Percentiles rank a stretch among this genome's conserved stretches.
Conservation (phyloP, 1,139 yeast species). For the Tardiomyces digboiensis region DNA sequence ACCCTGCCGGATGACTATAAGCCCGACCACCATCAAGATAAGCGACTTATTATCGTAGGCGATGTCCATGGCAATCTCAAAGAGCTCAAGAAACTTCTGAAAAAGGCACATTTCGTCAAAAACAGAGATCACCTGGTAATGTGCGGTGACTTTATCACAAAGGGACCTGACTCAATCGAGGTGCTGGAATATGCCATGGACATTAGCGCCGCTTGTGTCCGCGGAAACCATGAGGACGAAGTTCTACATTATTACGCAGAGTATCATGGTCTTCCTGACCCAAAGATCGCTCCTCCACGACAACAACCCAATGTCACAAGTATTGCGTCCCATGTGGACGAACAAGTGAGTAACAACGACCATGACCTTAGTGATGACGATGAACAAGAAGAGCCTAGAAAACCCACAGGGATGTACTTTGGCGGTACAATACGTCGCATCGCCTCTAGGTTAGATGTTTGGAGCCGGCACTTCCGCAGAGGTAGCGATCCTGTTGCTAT, state of each 20-base stretch:
- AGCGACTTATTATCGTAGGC: constrained; percentile 61
- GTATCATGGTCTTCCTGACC: constrained; percentile 39
- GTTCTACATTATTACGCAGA: constrained; percentile 51
- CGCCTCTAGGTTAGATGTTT: too few species aligned
- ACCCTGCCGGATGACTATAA: constrained; percentile 6
- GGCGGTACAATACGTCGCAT: neutral
- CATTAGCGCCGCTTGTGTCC: constrained; percentile 51
- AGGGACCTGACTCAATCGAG: constrained; percentile 68
- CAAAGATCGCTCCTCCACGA: constrained; percentile 19
- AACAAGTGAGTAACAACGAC: neutral
- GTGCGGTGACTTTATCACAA: constrained; percentile 78
- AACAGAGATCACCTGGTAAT: constrained; percentile 52
- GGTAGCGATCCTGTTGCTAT: too few species aligned
- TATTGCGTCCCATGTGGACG: neutral
- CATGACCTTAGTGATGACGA: neutral
- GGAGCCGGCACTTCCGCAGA: too few species aligned
- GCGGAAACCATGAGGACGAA: constrained; percentile 84
- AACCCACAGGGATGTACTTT: neutral
- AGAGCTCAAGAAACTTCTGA: constrained; percentile 43
- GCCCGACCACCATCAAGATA: constrained; percentile 14
- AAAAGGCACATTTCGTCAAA: constrained; percentile 33
- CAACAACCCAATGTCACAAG: too few species aligned
- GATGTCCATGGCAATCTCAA: constrained; percentile 79
- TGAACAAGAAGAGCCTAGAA: neutral
- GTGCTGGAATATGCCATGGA: constrained; percentile 57